Base-by-base conservation (phyloP, 177 flowering plant species). In the Vitis hybrid region DNA sequence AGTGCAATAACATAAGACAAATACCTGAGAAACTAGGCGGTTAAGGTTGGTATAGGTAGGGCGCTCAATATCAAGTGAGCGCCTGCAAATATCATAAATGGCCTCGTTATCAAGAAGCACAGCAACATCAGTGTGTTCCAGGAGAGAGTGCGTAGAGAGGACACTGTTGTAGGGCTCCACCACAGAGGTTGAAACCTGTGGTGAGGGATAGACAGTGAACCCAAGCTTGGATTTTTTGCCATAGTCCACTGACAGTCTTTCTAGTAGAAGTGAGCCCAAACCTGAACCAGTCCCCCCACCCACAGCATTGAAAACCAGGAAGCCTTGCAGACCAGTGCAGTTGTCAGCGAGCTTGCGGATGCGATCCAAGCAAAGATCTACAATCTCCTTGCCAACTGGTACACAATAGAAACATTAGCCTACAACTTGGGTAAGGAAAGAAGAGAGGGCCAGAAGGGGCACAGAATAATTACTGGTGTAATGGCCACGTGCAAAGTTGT, bases 271-370 rank as follows among this genome's bases (percentile, higher is more conserved):
- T 1, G 92, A 88, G 0, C 89, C 90, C 64, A 88, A 88, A 48
- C 90, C 92, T 7, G 88, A 87, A 39, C 89, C 89, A 71, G 91
- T 83, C 45, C 89, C 89, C 45, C 45, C 45, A 39, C 45, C 45
- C 45, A 39, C 45, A 54, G 88, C 90, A 75, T 86, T 83, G 76
- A 87, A 87, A n/a, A 88, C 91, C 52, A 88, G 76, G 81, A 88
- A 88, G 8, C 90, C 92, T 72, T 88, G 90, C 34, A 88, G 92
- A 19, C 90, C 92, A 73, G 90, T 88, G 80, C 92, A 88, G 84
- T 88, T 88, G 76, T 88, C 92, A 3, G 92, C 90, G 21, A 88
- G 86, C 83, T 88, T 88, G 18, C 92, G 63, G 64, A 88, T 86
- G 23, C 92, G 87, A 54, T 88, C 92, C 69, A 88, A 69, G 83